A percentile compares a stretch with the other conserved stretches of the same genome.
Conservation (phyloP, 495 filamentous ascomycete species). For the Symbiotaphrina buchneri region DNA sequence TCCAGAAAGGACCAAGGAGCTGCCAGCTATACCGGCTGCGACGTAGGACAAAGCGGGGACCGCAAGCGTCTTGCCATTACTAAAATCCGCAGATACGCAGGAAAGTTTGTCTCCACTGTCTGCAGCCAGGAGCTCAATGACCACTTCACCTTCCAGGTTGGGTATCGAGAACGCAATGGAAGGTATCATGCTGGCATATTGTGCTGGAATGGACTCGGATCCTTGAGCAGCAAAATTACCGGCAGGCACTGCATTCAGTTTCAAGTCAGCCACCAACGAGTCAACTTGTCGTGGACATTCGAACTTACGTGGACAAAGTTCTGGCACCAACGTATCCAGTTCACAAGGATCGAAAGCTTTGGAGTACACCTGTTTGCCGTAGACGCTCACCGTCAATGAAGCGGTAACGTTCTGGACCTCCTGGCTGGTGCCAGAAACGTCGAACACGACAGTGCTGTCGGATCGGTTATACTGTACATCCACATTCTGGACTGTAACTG, state of each 20-base stretch:
- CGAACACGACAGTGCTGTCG: conserved; percentile 51
- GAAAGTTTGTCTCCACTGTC: conserved; percentile 40
- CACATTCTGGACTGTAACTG: conserved; percentile 49
- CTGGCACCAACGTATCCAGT: conserved; percentile 30
- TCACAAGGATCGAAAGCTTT: conserved; percentile 71
- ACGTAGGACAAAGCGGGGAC: conserved; percentile 63
- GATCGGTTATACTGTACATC: conserved; percentile 59
- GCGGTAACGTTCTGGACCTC: conserved; percentile 66
- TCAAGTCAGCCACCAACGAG: conserved; percentile 11
- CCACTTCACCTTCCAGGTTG: conserved; percentile 75
- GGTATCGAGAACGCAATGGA: conserved; percentile 80
- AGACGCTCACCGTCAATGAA: conserved; percentile 56
- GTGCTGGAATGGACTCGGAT: conserved; percentile 37
- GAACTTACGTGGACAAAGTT: conserved; percentile 64
- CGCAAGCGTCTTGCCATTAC: conserved; percentile 64
- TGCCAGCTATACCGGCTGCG: conserved; percentile 72
- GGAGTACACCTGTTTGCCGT: conserved; percentile 62
- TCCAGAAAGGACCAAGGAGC: conserved; percentile 53
- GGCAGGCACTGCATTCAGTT: conserved; percentile 31
- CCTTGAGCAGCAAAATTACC: conserved; percentile 56
- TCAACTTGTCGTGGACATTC: neutral
- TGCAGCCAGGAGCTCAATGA: conserved; percentile 42
- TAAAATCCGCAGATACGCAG: conserved; percentile 61
- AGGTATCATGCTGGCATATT: conserved; percentile 56
- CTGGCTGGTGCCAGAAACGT: conserved; percentile 58